Base-by-base conservation (phyloP, 225 moss, liverwort and hornwort genomes). In the Sphagnum contortum region DNA sequence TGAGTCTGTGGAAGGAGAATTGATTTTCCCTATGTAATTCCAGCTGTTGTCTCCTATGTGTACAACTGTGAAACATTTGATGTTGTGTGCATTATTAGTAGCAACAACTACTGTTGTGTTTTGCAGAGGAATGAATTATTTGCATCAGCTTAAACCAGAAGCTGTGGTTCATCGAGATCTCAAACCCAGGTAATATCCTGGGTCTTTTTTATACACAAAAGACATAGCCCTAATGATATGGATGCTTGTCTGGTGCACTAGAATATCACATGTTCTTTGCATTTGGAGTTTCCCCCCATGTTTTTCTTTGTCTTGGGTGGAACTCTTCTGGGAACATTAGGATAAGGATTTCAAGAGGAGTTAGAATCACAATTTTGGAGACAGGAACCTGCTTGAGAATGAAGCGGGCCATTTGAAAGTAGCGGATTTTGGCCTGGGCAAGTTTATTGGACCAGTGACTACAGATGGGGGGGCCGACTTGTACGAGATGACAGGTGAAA, bases 381-480 rank as follows among this genome's bases (percentile, higher is more conserved):
- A 63, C 75, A 79, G 78, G 60, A 81, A 80, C 70, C 73, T 87
- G 54, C 72, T 84, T 68, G 53, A 68, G 58, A 59, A 84, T 80
- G 92, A 92, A 3, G 68, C 79, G 12, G 77, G 77, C 64, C 92
- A 88, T 69, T 68, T 95, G 57, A 95, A 95, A 74, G 92, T 95
- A 59, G 95, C 86, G 49, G 91, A 95, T 68, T 92, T 95, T 61
- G 92, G 92, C 11, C 66, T 92, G 66, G 88, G 90, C 66, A 84
- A 84, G 57, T 61, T 84, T 61, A 72, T 84, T 50, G 80, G 80
- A 60, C 88, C 88, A 64, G 73, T 85, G 44, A 57, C 69, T 55
- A 72, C 77, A 57, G 82, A 83, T 53, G 8, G 6, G 47, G 57
- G 80, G 65, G 68, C 68, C 8, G 60, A 55, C 11, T 58, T 72